Evolutionary conservation across 306 rosid genomes (phyloP), one percentile per base, ranked within the genome.

Genomic region (Quercus bicolor): DNA sequence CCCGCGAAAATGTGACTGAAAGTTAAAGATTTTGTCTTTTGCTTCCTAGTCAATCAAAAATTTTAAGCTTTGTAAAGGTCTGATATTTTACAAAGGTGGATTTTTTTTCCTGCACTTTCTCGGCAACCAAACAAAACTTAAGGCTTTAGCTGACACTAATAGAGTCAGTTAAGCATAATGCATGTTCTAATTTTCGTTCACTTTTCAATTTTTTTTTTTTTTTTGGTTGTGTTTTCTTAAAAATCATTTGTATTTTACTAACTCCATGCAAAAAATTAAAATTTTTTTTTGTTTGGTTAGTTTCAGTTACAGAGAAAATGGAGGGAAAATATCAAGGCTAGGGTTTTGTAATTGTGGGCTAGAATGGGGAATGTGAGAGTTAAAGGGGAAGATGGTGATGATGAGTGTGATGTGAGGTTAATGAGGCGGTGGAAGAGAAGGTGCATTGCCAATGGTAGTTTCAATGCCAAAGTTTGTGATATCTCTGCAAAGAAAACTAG

Each of bases 361-460:
- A 80, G 66, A 74, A 90, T 80, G 90, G 37, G 70, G 48, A 9
- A 19, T 54, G 6, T 20, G 57, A 55, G 37, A 69, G 81, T 70
- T 53, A 24, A 21, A 52, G 48, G 0, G 23, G 54, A 33, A 77
- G 55, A 70, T 66, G 40, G 43, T 56, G 55, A 64, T 65, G 62
- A 29, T 37, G 56, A 55, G 29, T 75, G 79, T 56, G 83, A 62
- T 76, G n/a, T 18, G 72, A 79, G 85, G 74, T 59, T 73, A 24
- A 73, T 26, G 56, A 91, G 91, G 80, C 77, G 87, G 60, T 80
- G 45, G 88, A 91, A 48, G 84, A 83, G 94, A 82, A 7, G 57
- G 80, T 18, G 34, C 18, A 54, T n/a, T 52, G 51, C 68, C 14
- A 68, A 40, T 68, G 57, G 33, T 20, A 23, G 4, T 24, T 29